Base-by-base conservation (phyloP, 805 yeast species). In the Yamadazyma ubonensis region DNA sequence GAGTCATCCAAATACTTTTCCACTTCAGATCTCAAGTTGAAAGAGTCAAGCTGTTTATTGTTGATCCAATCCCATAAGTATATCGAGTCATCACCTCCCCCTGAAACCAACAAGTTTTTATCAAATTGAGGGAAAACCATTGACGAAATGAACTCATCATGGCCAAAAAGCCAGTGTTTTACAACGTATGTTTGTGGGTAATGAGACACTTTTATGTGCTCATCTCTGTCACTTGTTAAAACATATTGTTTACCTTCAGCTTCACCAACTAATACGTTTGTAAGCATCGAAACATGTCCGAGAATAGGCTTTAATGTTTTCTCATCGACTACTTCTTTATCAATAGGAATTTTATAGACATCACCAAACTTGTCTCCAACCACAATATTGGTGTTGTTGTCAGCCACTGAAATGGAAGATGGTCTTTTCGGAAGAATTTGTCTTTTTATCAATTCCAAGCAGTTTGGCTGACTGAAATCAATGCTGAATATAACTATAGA, bases 361-460 rank as follows among this genome's bases (percentile, higher is more conserved):
- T 93, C 99, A 34, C 99, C 99, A 57, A 91, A 93, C 66, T 93
- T 93, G 60, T 93, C 99, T 15, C 95, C 96, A 17, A 90, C 75
- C 2, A 88, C 59, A 6, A 90, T 61, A 10, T 65, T 62, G 6
- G 54, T 48, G 43, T 75, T 78, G 41, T 76, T 77, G 25, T 63
- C 62, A 23, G 83, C 72, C 0, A 80, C 63, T 6, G 86, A 70
- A 14, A 89, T 70, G 1, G 96, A 81, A 50, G 88, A 83, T n/a
- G 98, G 98, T 61, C 98, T 80, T 61, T 91, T 91, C 26, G 96
- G 89, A 54, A 87, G 83, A 4, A 76, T 74, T 56, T 88, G 91
- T 53, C 91, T 78, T 55, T 84, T 83, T 28, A 75, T 52, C 14
- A 83, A 58, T 16, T 55, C 57, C 26, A 86, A 63, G 40, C 78